These are phyloP conservation scores for Centaurea solstitialis DNA, from an alignment of 129 eudicot genomes.

Conservation along the genomic window DNA sequence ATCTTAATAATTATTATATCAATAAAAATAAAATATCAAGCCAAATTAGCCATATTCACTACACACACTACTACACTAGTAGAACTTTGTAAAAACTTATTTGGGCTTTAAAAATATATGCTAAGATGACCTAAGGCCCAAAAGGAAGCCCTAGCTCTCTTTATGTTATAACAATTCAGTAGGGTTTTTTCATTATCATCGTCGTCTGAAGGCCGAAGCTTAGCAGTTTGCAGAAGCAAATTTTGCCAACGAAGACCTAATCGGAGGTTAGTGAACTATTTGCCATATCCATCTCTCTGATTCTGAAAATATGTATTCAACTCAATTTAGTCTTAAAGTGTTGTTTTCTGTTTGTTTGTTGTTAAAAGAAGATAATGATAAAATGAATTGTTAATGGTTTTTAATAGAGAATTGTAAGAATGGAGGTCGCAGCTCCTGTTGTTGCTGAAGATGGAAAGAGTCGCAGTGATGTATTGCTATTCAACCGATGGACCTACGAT, in stretches of 20 bases:
- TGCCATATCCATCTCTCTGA: neutral
- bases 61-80: no score
- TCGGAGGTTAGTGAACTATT: conserved; percentile 12
- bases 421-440: conserved; percentile 4
- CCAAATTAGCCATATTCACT: no score
- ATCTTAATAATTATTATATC: no score
- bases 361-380: neutral
- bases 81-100: neutral
- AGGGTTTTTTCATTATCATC: conserved; percentile 1
- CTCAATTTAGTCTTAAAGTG: neutral
- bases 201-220: conserved; percentile 10
- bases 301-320: neutral
- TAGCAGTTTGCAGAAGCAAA: conserved; percentile 1
- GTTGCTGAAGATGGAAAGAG: conserved; percentile 21
- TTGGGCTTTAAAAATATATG: neutral
- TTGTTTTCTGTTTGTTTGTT: neutral
- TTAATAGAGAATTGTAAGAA: neutral
- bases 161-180: neutral
- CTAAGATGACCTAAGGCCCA: neutral
- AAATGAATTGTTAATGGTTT: neutral
- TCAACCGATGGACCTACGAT: conserved; percentile 18
- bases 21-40: no score
- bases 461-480: conserved; percentile 20
- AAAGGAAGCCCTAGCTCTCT: neutral
- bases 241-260: neutral